Percentiles rank a stretch among this genome's conserved stretches.
Evolutionary conservation across 2,329 filamentous ascomycete species (phyloP).

Genomic region (Elsinoe ampelina): DNA sequence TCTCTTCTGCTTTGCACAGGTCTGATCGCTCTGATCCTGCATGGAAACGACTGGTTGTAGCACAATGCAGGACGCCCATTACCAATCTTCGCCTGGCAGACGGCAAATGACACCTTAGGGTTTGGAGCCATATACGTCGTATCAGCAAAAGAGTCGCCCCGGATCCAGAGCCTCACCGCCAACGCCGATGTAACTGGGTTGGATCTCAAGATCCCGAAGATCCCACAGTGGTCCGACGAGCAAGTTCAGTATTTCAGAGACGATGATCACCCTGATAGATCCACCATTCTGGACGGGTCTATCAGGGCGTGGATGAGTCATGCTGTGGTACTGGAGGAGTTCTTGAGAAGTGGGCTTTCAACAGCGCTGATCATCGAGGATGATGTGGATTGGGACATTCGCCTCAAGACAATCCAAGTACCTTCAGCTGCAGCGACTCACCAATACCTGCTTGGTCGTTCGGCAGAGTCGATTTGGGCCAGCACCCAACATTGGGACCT

Average conservation of each 20-base stretch:
- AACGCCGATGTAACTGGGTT: conserved; percentile 31
- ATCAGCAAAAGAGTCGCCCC: conserved; percentile 26
- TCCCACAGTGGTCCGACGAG: conserved; percentile 28
- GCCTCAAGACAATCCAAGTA: conserved; percentile 32
- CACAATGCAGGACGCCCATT: background rate
- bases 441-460: conserved; percentile 16
- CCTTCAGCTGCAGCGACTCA: conserved; percentile 23
- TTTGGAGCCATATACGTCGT: conserved; percentile 33
- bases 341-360: conserved; percentile 32
- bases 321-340: conserved; percentile 26
- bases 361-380: conserved; percentile 37
- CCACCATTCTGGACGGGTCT: conserved; percentile 26
- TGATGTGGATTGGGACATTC: conserved; percentile 38
- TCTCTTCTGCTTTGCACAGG: background rate
- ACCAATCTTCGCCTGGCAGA: background rate
- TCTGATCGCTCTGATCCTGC: background rate
- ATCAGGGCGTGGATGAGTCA: conserved; percentile 34
- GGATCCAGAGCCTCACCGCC: conserved; percentile 27
- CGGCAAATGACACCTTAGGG: conserved; percentile 21
- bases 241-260: conserved; percentile 23
- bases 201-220: conserved; percentile 28
- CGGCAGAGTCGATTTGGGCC: conserved; percentile 28
- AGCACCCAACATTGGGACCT: conserved; percentile 30
- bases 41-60: background rate
- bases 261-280: conserved; percentile 20